Base-by-base conservation (phyloP, 345 rosid species). In the Leavenworthia alabamica region DNA sequence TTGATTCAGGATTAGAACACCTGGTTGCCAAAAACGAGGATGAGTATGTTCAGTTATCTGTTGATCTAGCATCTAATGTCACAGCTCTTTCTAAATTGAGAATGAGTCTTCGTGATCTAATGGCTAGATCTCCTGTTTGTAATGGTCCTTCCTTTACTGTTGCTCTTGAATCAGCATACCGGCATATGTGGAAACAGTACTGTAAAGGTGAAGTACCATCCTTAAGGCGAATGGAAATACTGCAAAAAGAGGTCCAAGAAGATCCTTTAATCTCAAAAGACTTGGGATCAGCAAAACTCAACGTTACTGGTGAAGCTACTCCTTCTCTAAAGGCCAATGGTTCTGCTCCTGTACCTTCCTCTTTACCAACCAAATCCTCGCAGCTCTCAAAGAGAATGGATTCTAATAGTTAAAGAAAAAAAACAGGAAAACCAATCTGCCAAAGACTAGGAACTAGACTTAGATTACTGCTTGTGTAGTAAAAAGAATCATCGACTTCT, bases 141-240 rank as follows among this genome's bases (percentile, higher is more conserved):
- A 80, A 90, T 36, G 99, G 99, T 39, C 72, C 75, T 24, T 83
- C 82, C 33, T 94, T 79, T 35, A 49, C 75, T 22, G 56, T 66
- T 7, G 92, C 86, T 56, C 81, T 94, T 73, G 97, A 94, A 81
- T 77, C 81, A 2, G 56, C 84, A 7, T 94, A 88, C 72, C 78
- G 97, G 44, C 54, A 66, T 45, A 78, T 94, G 93, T 94, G 99
- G 99, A 82, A 10, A 26, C 76, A 83, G 64, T 94, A 90, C 67
- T 90, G 99, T 56, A 80, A 77, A 60, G 95, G 95, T 12, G 95
- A 90, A 43, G 83, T 84, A 51, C 99, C 99, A 3, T 91, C 96
- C 56, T 70, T 77, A 41, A 79, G 55, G 62, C 77, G 71, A 46
- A 69, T 84, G 77, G 86, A 85, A 67, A 70, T 74, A 75, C 79